phyloP scores from a whole-genome alignment of 2,329 filamentous ascomycete species.

The Lachnellula suecica region DNA sequence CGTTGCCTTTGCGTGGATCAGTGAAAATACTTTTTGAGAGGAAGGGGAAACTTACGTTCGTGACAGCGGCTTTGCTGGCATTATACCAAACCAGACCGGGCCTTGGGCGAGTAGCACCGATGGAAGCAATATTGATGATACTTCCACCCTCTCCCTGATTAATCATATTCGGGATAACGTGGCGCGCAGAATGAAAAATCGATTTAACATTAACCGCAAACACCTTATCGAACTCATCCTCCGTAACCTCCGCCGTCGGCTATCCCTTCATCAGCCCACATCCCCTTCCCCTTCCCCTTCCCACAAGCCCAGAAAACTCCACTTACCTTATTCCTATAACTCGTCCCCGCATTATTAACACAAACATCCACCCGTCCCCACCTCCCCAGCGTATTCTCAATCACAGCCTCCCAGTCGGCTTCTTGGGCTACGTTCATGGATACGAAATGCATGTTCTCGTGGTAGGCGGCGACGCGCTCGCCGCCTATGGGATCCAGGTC shows the following conservation, averaged over 20 bases:
- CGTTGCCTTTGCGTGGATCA: constrained; percentile 45
- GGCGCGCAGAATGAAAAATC: constrained; percentile 57
- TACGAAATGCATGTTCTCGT: constrained; percentile 36
- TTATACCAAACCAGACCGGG: constrained; percentile 70
- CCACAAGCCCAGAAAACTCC: neutral
- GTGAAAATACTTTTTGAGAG: neutral
- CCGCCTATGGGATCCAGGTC: constrained; percentile 58
- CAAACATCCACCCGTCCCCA: constrained; percentile 56
- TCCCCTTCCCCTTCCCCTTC: neutral
- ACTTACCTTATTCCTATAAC: constrained; percentile 55
- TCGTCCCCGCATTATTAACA: constrained; percentile 61
- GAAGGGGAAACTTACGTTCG: constrained; percentile 45
- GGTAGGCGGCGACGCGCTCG: constrained; percentile 41
- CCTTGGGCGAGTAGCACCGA: constrained; percentile 60
- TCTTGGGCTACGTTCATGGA: constrained; percentile 50
- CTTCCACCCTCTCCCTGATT: constrained; percentile 54
- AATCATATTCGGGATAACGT: constrained; percentile 61
- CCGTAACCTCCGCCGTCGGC: constrained; percentile 61
- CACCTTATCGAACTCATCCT: constrained; percentile 64
- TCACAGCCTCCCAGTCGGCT: constrained; percentile 51
- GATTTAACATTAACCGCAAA: constrained; percentile 70
- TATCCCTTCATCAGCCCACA: constrained; percentile 10
- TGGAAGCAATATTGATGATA: constrained; percentile 67
- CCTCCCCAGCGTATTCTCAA: constrained; percentile 43
- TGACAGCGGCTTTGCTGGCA: constrained; percentile 65